A percentile compares a stretch with the other conserved stretches of the same genome.
Evolutionary conservation across 202 grass and related monocot genomes (phyloP).

Genomic region (Carex arenaria): DNA sequence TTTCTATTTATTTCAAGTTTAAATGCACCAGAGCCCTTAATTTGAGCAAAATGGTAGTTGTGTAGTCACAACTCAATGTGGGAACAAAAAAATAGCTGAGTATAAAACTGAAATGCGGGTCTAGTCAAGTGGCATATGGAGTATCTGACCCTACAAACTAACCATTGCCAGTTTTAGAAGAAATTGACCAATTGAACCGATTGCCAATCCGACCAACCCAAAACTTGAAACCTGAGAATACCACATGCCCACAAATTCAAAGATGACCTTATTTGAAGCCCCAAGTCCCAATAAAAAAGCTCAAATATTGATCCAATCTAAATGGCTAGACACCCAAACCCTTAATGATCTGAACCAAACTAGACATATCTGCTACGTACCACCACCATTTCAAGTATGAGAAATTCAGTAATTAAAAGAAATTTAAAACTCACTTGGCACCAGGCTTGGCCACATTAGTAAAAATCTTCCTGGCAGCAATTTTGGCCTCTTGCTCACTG

Average conservation of each 20-base stretch:
- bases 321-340: background rate
- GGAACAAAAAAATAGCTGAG: background rate
- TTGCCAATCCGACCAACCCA: background rate
- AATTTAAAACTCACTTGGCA: conserved; percentile 52
- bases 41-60: background rate
- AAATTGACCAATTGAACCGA: background rate
- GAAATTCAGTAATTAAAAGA: background rate
- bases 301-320: background rate
- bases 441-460: conserved; percentile 60
- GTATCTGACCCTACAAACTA: background rate
- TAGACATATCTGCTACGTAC: background rate
- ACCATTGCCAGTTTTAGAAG: background rate
- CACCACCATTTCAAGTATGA: background rate
- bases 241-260: background rate
- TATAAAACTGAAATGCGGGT: background rate
- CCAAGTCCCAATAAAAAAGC: background rate
- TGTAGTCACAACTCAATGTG: background rate
- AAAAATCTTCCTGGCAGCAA: conserved; percentile 82
- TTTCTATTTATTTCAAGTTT: background rate
- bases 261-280: background rate
- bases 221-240: background rate
- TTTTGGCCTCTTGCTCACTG: conserved; percentile 73
- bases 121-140: background rate
- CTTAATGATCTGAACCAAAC: background rate
- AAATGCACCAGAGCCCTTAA: background rate